Evolutionary conservation across 2,329 filamentous ascomycete species (phyloP).

Genomic region (Alternaria sp.): DNA sequence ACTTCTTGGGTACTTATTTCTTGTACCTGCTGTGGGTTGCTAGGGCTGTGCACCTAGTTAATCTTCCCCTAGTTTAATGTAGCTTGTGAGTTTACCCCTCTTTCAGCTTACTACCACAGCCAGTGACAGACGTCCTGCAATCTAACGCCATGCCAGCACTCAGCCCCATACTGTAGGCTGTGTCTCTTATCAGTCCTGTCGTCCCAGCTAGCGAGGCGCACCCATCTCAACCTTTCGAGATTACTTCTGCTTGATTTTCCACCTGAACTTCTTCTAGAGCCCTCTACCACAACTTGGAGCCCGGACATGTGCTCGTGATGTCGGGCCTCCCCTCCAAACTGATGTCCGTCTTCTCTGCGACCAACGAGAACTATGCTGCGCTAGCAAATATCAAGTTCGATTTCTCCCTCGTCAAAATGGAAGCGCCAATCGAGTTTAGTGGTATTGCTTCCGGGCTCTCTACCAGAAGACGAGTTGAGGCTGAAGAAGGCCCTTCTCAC

Average conservation of each 20-base stretch:
- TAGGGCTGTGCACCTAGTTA: no score
- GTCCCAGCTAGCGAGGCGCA: not conserved
- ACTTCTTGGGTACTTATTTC: no score
- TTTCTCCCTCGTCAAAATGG: conserved; percentile 51
- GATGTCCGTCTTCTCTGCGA: not conserved
- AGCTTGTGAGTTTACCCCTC: not conserved
- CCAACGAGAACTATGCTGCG: conserved; percentile 21
- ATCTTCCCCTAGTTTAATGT: no score
- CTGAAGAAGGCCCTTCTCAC: conserved; percentile 50
- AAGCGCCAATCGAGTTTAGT: conserved; percentile 50
- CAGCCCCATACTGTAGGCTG: not conserved
- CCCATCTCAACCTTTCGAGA: not conserved
- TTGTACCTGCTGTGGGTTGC: no score
- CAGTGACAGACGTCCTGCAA: no score
- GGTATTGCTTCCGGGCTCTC: conserved; percentile 43
- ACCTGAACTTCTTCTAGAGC: not conserved
- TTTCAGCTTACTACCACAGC: not conserved
- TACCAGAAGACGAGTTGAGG: conserved; percentile 35
- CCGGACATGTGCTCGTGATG: not conserved
- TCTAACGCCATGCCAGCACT: not conserved
- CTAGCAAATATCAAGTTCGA: conserved; percentile 50
- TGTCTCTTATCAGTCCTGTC: not conserved
- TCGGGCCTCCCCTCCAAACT: not conserved
- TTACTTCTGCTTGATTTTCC: not conserved
- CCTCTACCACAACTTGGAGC: not conserved